phyloP scores from a whole-genome alignment of 2,329 filamentous ascomycete species.

The Mariannaea sp. region DNA sequence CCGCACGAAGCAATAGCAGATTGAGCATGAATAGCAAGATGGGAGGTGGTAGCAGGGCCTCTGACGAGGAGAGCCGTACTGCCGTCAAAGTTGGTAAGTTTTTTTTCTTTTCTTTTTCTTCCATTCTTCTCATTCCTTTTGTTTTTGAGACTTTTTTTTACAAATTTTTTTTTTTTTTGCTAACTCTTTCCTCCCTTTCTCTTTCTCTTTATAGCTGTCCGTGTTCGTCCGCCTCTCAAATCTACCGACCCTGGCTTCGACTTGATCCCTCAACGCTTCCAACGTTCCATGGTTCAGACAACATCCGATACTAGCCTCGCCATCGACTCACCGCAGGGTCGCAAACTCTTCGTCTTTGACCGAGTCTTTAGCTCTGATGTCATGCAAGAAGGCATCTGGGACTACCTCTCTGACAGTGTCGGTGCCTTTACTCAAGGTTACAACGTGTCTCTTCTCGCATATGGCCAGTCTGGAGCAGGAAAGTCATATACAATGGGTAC shows the following conservation, averaged over 20 bases:
- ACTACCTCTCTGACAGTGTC: slow-evolving; percentile 90
- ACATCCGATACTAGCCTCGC: slow-evolving; percentile 82
- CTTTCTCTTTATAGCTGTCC: slow-evolving; percentile 79
- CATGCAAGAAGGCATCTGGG: slow-evolving; percentile 88
- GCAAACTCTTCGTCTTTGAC: slow-evolving; percentile 96
- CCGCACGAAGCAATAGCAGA: slow-evolving; percentile 79
- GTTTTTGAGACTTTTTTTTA: too few relatives aligned
- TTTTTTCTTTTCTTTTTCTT: too few relatives aligned
- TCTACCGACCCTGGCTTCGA: slow-evolving; percentile 89
- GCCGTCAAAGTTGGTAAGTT: slow-evolving; percentile 94
- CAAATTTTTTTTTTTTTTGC: too few relatives aligned
- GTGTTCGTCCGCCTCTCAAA: slow-evolving; percentile 85
- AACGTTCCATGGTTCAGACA: slow-evolving; percentile 88
- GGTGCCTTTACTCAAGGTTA: slow-evolving; percentile 92
- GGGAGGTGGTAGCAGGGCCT: slow-evolving; percentile 76
- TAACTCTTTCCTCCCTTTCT: too few relatives aligned
- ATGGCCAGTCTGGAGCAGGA: slow-evolving; percentile 95
- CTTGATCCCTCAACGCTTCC: slow-evolving; percentile 93
- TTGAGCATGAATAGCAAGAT: slow-evolving; percentile 84
- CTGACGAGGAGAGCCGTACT: slow-evolving; percentile 87
- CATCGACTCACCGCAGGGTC: slow-evolving; percentile 89
- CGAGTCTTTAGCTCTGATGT: slow-evolving; percentile 86
- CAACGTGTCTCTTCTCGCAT: slow-evolving; percentile 96
- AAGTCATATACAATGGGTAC: slow-evolving; percentile 99
- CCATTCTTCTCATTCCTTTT: too few relatives aligned